Evolutionary conservation across 495 filamentous ascomycete species (phyloP), one percentile per base, ranked within the genome.

Genomic region (Paragyromitra xinjiangensis): DNA sequence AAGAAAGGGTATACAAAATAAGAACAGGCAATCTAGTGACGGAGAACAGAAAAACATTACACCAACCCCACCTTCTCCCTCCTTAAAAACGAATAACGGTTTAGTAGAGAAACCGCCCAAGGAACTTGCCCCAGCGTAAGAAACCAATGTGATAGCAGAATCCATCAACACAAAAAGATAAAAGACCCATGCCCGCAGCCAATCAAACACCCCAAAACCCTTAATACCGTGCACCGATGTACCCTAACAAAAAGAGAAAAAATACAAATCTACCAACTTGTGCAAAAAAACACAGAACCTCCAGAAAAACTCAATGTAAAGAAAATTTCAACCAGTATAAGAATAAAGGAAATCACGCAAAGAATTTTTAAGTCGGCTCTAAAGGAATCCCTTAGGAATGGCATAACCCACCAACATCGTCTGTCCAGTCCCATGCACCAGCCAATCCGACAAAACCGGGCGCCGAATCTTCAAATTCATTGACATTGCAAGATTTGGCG

Each of bases 371-470:
- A 39, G 19, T 48, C 14, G 37, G 22, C 6, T 12, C 29, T 26
- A 1, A 3, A 16, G 11, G 39, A 51, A 70, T 14, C 19, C 11
- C 26, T 61, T 39, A 82, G 24, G 72, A 82, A 61, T 81, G 80
- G 22, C 80, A 82, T 9, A 82, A 40, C 12, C 80, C 80, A 39
- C 80, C 80, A 22, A 78, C 75, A 62, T 82, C 80, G 70, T 81
- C 80, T 14, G 58, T 55, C 34, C 62, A 56, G 24, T 81, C 80
- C 80, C 80, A 82, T 53, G 80, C 69, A 24, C 80, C 80, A 1
- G 80, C 80, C 56, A 82, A 59, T n/a, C 80, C 80, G 12, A 81
- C 75, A 7, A 78, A 81, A 11, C 68, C 24, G 19, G 78, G 69
- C 1, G 56, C 70, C 5, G 62, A 45, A 50, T 82, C 80, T 24